These are phyloP conservation scores for Ceriops zippeliana DNA, from an alignment of 345 rosid species.

Conservation along the genomic window DNA sequence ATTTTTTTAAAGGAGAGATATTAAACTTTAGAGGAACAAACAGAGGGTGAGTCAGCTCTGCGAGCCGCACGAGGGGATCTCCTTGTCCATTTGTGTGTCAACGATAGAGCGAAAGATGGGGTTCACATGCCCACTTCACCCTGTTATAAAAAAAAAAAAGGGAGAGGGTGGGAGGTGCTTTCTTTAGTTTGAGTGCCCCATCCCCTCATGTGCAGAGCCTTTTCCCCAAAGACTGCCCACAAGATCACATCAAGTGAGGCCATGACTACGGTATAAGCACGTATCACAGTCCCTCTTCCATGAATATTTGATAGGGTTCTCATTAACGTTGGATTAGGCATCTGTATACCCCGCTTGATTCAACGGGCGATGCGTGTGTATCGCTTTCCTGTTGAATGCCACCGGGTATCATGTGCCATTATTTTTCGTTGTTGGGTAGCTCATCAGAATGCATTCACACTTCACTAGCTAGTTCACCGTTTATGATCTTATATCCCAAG, in stretches of 20 bases:
- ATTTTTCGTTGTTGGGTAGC: no score
- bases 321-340: neutral
- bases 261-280: neutral
- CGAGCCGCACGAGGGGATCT: slow-evolving; percentile 75
- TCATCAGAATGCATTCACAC: no score
- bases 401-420: no score
- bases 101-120: no score
- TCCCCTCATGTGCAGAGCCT: slow-evolving; percentile 9
- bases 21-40: slow-evolving; percentile 7
- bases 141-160: no score
- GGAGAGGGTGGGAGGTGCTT: no score
- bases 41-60: slow-evolving; percentile 39
- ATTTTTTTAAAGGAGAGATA: neutral
- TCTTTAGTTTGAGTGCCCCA: no score
- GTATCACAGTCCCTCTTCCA: neutral
- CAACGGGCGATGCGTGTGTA: neutral
- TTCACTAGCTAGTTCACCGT: no score
- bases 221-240: neutral
- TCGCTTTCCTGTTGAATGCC: no score
- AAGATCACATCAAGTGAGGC: neutral
- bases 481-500: neutral
- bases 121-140: no score
- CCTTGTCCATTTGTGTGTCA: slow-evolving; percentile 3
- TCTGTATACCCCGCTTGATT: neutral
- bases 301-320: neutral